These are phyloP conservation scores for Penicillium antarcticum DNA, from an alignment of 495 filamentous ascomycete species.

Conservation along the genomic window DNA sequence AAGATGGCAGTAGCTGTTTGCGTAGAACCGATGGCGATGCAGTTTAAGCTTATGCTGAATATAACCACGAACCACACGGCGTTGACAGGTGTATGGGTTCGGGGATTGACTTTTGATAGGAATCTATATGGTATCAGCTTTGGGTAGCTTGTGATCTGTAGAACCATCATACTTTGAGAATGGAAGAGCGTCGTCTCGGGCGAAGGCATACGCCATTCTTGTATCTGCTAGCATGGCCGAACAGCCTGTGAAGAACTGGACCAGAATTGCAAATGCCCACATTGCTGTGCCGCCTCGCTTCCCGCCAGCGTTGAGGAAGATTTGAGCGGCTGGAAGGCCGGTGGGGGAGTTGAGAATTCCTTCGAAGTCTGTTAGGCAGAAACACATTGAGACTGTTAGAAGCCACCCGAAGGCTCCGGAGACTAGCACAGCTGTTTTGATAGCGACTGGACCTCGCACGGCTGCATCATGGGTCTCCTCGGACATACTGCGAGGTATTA, in stretches of 20 bases:
- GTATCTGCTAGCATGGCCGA: conserved; percentile 70
- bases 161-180: conserved; percentile 51
- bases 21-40: conserved; percentile 67
- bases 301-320: conserved; percentile 68
- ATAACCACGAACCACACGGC: conserved; percentile 70
- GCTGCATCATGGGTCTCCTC: conserved; percentile 73
- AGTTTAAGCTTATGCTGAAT: conserved; percentile 57
- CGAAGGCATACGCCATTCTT: conserved; percentile 71
- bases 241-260: conserved; percentile 70
- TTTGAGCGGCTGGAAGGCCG: conserved; percentile 66
- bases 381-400: conserved; percentile 64
- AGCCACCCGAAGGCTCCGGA: conserved; percentile 64
- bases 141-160: background rate
- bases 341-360: conserved; percentile 58
- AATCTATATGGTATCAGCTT: conserved; percentile 29
- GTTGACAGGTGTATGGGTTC: conserved; percentile 63
- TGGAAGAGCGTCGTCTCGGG: conserved; percentile 65
- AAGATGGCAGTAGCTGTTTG: conserved; percentile 68
- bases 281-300: conserved; percentile 57
- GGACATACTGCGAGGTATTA: conserved; percentile 52
- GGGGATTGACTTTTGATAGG: conserved; percentile 54
- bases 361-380: conserved; percentile 65
- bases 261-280: conserved; percentile 67
- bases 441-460: conserved; percentile 61
- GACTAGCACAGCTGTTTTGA: conserved; percentile 61